phyloP scores from a whole-genome alignment of 257 asterid species.

The Solanum lycopersicoides region DNA sequence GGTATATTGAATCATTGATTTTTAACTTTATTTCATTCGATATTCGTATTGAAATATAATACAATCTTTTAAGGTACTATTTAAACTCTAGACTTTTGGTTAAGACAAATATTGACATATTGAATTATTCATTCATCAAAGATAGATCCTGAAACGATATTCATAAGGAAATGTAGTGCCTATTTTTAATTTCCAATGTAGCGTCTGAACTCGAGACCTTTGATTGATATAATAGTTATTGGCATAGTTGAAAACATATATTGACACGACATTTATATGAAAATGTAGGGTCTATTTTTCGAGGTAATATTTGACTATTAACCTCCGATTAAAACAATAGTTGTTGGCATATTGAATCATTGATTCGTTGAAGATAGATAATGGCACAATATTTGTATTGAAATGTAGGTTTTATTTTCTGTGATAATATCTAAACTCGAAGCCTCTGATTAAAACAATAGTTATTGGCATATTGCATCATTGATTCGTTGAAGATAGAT shows the following conservation, averaged over 20 bases:
- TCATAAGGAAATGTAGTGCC: fast-evolving
- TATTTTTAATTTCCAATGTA: no score
- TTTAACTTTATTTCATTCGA: fast-evolving
- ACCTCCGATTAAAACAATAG: no score
- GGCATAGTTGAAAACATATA: background rate
- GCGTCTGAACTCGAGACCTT: background rate
- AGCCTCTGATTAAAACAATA: background rate
- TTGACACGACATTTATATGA: background rate
- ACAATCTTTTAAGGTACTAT: fast-evolving
- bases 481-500: background rate
- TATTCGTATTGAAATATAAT: background rate
- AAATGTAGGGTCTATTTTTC: background rate
- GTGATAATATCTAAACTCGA: fast-evolving
- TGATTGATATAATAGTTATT: no score
- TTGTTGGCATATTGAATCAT: background rate
- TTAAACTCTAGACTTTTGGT: background rate
- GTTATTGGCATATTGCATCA: background rate
- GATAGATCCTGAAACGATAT: no score
- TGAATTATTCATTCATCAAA: no score
- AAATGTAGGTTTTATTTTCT: fast-evolving
- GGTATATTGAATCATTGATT: background rate
- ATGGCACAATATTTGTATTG: fast-evolving
- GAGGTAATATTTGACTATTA: background rate
- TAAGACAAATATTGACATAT: fast-evolving
- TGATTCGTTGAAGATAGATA: background rate